Evolutionary conservation across 331 rosid species (phyloP), one percentile per base, ranked within the genome.

Genomic region (Rhamnella rubrinervis): DNA sequence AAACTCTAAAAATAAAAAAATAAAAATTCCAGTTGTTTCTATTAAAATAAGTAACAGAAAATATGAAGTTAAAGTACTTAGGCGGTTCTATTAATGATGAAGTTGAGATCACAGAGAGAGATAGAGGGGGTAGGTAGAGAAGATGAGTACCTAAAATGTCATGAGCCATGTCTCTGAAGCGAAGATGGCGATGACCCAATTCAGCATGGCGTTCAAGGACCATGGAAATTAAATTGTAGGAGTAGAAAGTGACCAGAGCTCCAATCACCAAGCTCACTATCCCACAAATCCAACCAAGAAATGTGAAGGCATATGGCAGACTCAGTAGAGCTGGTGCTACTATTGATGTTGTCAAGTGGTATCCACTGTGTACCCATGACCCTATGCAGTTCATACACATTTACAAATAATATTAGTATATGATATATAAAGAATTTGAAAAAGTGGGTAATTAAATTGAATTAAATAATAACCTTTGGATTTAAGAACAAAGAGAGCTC

Each of bases 331-430:
- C 0, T 44, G 97, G 96, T 1, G 93, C 96, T 16, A 91, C 97
- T 8, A 91, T 88, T 21, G 97, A 86, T 0, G 92, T 88, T 9
- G 95, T 82, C 69, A 90, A 80, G 67, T 90, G 97, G 81, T 87
- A 90, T n/a, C 97, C 93, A 77, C 88, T 61, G 63, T 91, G 97
- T 63, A 83, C 14, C 97, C 97, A 91, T 26, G 97, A 86, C 20
- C 97, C 97, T 91, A 31, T 3, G 13, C 66, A 69, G 46, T 55
- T 61, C 25, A 12, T 44, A 44, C 14, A 9, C 16, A 44, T 44
- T 1, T 41, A 17, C 44, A 40, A 0, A 17, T 11, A 64, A 7
- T 23, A 23, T 23, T 23, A 23, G 19, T 18, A 19, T 40, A 21
- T 40, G 16, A 64, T 10, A 31, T 4, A 31, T 31, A 31, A 31